Percentiles rank a stretch among this genome's conserved stretches.
phyloP scores from a whole-genome alignment of 139 green algal species.

The Chlamydomonas sp. region DNA sequence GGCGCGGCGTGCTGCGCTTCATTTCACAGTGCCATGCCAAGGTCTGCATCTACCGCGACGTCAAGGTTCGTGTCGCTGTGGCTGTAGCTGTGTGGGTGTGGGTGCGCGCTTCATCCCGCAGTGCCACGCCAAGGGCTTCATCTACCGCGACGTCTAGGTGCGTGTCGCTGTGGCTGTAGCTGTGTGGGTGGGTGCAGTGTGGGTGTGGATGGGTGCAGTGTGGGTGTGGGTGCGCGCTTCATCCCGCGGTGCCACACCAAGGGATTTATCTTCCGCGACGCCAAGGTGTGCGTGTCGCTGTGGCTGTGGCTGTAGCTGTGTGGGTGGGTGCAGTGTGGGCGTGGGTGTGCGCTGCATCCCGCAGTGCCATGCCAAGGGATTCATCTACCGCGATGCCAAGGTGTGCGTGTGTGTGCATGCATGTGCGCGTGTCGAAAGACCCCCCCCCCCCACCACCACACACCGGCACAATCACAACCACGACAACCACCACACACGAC shows the following conservation, averaged over 20 bases:
- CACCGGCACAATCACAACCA: too few relatives aligned
- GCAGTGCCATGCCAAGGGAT: constrained; percentile 81
- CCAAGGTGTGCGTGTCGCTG: constrained; percentile 44
- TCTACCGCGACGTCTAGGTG: constrained; percentile 45
- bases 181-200: too few relatives aligned
- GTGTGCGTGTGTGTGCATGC: constrained; percentile 50
- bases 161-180: constrained; percentile 47
- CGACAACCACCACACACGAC: too few relatives aligned
- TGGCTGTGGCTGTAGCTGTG: too few relatives aligned
- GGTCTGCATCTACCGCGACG: constrained; percentile 41
- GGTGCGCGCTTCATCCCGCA: too few relatives aligned
- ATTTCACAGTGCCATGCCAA: constrained; percentile 86
- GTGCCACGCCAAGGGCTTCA: constrained; percentile 76
- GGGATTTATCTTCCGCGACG: constrained; percentile 41
- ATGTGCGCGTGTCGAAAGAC: too few relatives aligned
- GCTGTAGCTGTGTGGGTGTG: too few relatives aligned
- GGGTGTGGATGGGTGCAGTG: constrained; percentile 49
- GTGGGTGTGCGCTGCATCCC: too few relatives aligned
- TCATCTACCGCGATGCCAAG: constrained; percentile 45
- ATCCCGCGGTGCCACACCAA: constrained; percentile 85
- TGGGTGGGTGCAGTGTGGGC: too few relatives aligned
- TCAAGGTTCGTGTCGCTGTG: constrained; percentile 44
- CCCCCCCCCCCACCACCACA: too few relatives aligned
- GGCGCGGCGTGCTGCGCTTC: constrained; percentile 66
- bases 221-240: too few relatives aligned